These are phyloP conservation scores for Pestalotiopsis sp. DNA, from an alignment of 2,329 filamentous ascomycete species.

Conservation along the genomic window DNA sequence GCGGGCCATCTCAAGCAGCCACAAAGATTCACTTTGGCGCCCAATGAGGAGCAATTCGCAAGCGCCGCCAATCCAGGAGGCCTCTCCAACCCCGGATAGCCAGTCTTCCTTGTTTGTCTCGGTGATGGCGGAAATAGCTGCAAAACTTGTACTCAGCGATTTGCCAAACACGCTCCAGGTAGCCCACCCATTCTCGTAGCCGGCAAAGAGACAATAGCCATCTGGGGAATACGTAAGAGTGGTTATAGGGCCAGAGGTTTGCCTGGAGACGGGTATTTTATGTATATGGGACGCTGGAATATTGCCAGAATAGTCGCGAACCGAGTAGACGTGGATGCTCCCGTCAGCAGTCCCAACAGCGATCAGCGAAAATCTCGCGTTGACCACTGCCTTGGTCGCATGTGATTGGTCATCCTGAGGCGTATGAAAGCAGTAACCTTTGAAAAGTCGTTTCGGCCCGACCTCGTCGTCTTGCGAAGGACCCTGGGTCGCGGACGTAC, in stretches of 20 bases:
- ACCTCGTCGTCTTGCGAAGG: slow-evolving; percentile 37
- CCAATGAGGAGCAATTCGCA: slow-evolving; percentile 80
- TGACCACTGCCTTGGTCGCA: slow-evolving; percentile 79
- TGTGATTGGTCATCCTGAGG: slow-evolving; percentile 60
- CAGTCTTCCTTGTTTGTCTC: slow-evolving; percentile 75
- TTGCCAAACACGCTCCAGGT: slow-evolving; percentile 98
- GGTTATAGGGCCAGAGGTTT: slow-evolving; percentile 69
- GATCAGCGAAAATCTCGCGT: slow-evolving; percentile 91
- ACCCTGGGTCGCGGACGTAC: slow-evolving; percentile 43
- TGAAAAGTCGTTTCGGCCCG: slow-evolving; percentile 70
- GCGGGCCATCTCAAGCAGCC: slow-evolving; percentile 87
- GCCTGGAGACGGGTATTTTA: slow-evolving; percentile 64
- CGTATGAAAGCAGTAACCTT: slow-evolving; percentile 85
- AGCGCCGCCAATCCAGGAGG: slow-evolving; percentile 84
- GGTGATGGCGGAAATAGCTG: slow-evolving; percentile 63
- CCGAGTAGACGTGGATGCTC: slow-evolving; percentile 84
- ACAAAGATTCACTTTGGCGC: slow-evolving; percentile 73
- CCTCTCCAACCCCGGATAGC: slow-evolving; percentile 76
- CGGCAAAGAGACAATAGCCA: slow-evolving; percentile 93
- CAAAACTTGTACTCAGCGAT: slow-evolving; percentile 80
- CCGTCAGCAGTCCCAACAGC: slow-evolving; percentile 82
- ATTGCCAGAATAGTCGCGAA: slow-evolving; percentile 89
- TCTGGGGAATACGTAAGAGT: slow-evolving; percentile 88
- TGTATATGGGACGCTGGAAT: slow-evolving; percentile 85
- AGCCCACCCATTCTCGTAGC: slow-evolving; percentile 90